These are phyloP conservation scores for Sphagnum magellanicum DNA, from an alignment of 228 moss, liverwort and hornwort genomes.

Conservation along the genomic window DNA sequence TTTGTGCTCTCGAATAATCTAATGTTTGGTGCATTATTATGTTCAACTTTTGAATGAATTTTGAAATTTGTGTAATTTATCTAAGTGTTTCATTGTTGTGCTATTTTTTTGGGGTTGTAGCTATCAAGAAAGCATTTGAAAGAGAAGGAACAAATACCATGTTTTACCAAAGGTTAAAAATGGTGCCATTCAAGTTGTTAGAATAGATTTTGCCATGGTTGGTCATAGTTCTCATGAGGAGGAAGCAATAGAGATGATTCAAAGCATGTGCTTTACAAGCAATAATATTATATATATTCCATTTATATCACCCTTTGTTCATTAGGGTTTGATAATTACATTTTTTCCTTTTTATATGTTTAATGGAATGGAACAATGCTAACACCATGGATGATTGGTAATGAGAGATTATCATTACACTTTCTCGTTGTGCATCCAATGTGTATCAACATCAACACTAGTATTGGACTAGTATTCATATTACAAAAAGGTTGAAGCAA, in stretches of 20 bases:
- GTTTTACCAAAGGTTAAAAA: constrained; percentile 84
- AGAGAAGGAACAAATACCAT: constrained; percentile 81
- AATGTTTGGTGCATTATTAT: no score
- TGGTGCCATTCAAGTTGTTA: constrained; percentile 94
- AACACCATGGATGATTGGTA: no score
- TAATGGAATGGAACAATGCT: no score
- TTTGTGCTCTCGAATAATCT: neutral
- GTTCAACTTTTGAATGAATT: neutral
- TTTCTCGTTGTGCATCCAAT: neutral
- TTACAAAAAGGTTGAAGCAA: no score
- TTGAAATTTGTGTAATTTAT: neutral
- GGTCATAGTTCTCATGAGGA: constrained; percentile 86
- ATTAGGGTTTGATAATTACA: no score
- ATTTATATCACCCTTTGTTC: no score
- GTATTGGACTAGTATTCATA: no score
- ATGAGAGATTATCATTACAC: neutral
- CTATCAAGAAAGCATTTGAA: constrained; percentile 74
- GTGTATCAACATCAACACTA: neutral
- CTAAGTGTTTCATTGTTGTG: constrained; percentile 19
- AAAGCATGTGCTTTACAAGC: constrained; percentile 90
- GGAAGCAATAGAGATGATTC: constrained; percentile 92
- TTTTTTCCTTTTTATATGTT: no score
- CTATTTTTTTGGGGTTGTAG: constrained; percentile 7
- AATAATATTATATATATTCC: neutral
- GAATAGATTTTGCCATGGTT: constrained; percentile 93